Evolutionary conservation across 2,329 filamentous ascomycete genomes (phyloP), one percentile per base, ranked within the genome.

Genomic region (Lachnellula hyalina): DNA sequence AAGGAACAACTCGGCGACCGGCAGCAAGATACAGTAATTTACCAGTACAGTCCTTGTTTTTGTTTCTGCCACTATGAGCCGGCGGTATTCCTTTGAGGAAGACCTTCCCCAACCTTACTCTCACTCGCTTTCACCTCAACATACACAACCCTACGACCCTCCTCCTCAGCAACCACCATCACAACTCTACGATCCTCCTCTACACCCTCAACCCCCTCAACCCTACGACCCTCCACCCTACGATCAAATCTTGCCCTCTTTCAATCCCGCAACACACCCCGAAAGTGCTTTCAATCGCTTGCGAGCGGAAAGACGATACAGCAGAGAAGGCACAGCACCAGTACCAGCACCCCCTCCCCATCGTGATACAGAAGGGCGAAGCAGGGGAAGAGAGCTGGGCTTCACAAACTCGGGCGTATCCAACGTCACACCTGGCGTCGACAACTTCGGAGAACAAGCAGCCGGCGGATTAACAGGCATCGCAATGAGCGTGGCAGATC

Each of bases 381-480:
- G 55, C 56, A 66, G 55, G 62, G 65, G 54, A 53, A 61, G 34
- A 51, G 61, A 62, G 49, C 51, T 56, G 48, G 62, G 55, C 35
- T 63, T 63, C 42, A 60, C 58, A n/a, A 59, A 57, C 17, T 63
- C 62, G 1, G 57, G 44, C 8, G 57, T 53, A 65, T 57, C 72
- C 65, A 54, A 73, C 68, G 72, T 75, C 25, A 86, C 84, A 1
- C 82, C 83, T 2, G 85, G 82, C 35, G 78, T 82, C 57, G 85
- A 90, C 71, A 89, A 89, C 68, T 82, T 86, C 60, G 78, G 85
- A 57, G 75, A 82, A 49, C 70, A 75, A 40, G 82, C 86, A 15
- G 76, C 78, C 21, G 86, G 84, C 62, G 86, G 84, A 53, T 83
- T 90, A 70, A 77, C 84, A 32, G 85, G 84, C 52, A 82, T 89